Evolutionary conservation across 768 basidiomycete species (phyloP), one percentile per base, ranked within the genome.

Genomic region (Hericium erinaceus): DNA sequence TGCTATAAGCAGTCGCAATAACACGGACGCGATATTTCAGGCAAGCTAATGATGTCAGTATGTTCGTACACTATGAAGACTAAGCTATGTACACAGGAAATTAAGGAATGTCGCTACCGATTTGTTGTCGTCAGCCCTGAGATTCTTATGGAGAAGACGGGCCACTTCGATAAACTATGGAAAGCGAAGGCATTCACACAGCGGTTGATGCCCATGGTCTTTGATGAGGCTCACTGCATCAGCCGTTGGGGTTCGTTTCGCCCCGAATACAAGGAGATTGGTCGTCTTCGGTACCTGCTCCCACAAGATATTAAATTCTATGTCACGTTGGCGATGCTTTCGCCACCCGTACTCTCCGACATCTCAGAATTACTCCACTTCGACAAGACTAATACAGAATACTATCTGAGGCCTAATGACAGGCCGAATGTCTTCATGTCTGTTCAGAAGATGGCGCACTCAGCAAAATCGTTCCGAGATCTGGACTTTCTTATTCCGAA

Each of bases 201-300:
- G 10, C 49, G 55, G 4, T 52, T 70, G 4, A 59, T 74, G 13
- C 62, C 64, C 57, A 57, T 74, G 13, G 64, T 68, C 6, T 66
- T 74, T 37, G 74, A 77, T 55, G 73, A 77, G 60, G 74, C 64
- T 0, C 75, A 77, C 51, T 75, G 74, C 53, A 66, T 74, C 16
- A 72, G 66, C n/a, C 64, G 68, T 48, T 76, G 75, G 75, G 69
- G 68, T 9, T 48, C 48, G 2, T 77, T 78, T 58, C 62, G 72
- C 0, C 64, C 64, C 2, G 69, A 73, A 20, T 78, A 75, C 56
- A 48, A 39, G n/a, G 54, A 66, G 10, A 20, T 72, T 3, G 64
- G 64, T 3, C 57, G 55, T 2, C 48, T 73, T 4, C 67, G 64
- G 0, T 68, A 64, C 58, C 57, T 73, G 7, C 61, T 77, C 4